phyloP scores from a whole-genome alignment of 2,329 filamentous ascomycete genomes.

The Sporothrix brasiliensis region DNA sequence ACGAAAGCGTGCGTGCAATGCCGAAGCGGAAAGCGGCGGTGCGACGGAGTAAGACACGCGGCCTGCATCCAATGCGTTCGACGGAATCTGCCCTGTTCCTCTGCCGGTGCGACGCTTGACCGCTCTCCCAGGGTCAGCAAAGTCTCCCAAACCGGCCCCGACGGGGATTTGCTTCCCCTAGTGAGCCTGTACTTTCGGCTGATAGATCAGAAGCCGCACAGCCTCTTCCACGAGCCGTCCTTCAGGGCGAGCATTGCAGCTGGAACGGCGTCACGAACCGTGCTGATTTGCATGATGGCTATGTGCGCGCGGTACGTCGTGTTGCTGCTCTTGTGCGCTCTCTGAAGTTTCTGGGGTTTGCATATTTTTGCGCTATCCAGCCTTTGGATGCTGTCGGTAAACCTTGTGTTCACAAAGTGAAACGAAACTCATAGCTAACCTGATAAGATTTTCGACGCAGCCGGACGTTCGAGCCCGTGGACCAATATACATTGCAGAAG shows the following conservation, averaged over 20 bases:
- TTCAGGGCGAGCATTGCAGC: background rate
- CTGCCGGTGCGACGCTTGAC: background rate
- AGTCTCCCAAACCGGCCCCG: background rate
- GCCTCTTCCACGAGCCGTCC: background rate
- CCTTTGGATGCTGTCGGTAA: too few relatives aligned
- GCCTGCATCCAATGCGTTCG: background rate
- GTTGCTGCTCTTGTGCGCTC: too few relatives aligned
- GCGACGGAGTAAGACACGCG: background rate
- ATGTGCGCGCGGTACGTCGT: background rate
- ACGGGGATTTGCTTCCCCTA: background rate
- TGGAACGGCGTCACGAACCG: background rate
- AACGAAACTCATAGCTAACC: too few relatives aligned
- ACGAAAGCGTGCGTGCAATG: slow-evolving; percentile 1
- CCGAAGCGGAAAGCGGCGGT: background rate
- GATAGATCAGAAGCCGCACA: background rate
- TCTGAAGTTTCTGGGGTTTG: too few relatives aligned
- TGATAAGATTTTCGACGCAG: background rate
- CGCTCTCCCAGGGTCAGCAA: background rate
- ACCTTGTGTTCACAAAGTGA: too few relatives aligned
- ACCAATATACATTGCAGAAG: background rate
- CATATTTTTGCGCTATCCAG: too few relatives aligned
- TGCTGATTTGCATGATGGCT: background rate
- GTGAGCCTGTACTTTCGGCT: background rate
- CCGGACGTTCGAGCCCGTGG: background rate
- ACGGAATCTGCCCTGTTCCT: background rate